Evolutionary conservation across 78 protist genomes (phyloP).

Genomic region (Polysphondylium violaceum): DNA sequence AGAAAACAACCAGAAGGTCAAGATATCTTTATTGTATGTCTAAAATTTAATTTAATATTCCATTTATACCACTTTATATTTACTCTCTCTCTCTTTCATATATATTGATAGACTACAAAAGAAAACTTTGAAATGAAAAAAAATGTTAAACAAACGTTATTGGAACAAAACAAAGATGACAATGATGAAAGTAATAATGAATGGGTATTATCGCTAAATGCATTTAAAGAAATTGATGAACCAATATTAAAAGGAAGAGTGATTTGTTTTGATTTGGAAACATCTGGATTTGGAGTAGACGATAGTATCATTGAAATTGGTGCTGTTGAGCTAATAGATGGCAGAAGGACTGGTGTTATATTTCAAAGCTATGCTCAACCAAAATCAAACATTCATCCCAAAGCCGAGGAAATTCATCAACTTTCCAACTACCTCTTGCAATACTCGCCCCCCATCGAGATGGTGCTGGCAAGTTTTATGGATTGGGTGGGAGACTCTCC

Average conservation of each 20-base stretch:
- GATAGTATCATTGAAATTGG: slow-evolving; percentile 81
- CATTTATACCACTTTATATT: background rate
- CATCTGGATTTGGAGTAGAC: slow-evolving; percentile 55
- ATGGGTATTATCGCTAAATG: slow-evolving; percentile 20
- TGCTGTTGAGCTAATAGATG: slow-evolving; percentile 78
- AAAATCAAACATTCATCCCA: slow-evolving; percentile 43
- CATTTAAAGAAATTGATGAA: slow-evolving; percentile 48
- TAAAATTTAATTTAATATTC: too few species aligned
- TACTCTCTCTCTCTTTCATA: background rate
- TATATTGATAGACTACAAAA: background rate
- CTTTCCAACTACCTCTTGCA: background rate
- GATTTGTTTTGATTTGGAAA: slow-evolving; percentile 85
- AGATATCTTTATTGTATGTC: too few species aligned
- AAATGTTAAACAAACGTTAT: background rate
- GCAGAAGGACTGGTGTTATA: slow-evolving; percentile 73
- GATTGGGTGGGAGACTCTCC: slow-evolving; percentile 70
- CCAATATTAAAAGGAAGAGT: slow-evolving; percentile 71
- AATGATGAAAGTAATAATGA: background rate
- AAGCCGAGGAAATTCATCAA: slow-evolving; percentile 54
- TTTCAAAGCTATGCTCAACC: slow-evolving; percentile 79
- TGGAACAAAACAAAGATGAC: background rate
- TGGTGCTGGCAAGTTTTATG: slow-evolving; percentile 49
- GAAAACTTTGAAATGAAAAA: slow-evolving; percentile 1
- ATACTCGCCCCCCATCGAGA: slow-evolving; percentile 36
- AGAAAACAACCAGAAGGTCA: too few species aligned